These are phyloP conservation scores for Trametes punicea DNA, from an alignment of 768 basidiomycete species.

Conservation along the genomic window DNA sequence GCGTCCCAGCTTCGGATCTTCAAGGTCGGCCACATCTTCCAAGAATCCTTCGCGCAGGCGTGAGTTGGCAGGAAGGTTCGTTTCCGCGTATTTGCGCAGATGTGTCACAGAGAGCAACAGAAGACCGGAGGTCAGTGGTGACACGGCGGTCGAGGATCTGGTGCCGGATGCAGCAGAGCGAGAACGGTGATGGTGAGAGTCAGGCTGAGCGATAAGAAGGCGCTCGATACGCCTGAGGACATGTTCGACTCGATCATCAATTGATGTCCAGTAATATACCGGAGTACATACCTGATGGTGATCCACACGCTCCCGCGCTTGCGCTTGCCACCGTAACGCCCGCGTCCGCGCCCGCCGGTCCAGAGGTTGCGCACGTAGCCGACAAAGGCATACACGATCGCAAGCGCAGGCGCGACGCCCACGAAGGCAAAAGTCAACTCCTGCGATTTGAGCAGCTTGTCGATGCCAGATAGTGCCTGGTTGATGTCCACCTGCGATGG, in stretches of 20 bases:
- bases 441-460: conserved; percentile 90
- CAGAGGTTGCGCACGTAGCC: conserved; percentile 52
- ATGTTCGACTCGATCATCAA: no score
- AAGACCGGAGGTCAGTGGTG: conserved; percentile 67
- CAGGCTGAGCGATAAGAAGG: conserved; percentile 53
- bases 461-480: conserved; percentile 85
- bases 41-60: conserved; percentile 75
- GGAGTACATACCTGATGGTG: conserved; percentile 56
- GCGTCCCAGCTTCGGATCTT: conserved; percentile 64
- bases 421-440: conserved; percentile 97
- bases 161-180: conserved; percentile 6
- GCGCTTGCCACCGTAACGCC: conserved; percentile 56
- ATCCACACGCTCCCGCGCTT: conserved; percentile 60
- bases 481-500: conserved; percentile 79
- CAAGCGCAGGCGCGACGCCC: conserved; percentile 87
- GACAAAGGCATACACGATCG: conserved; percentile 67
- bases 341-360: conserved; percentile 45
- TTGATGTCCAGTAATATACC: neutral
- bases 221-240: conserved; percentile 61
- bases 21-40: conserved; percentile 80
- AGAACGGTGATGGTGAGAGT: conserved; percentile 19
- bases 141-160: conserved; percentile 30
- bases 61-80: conserved; percentile 52
- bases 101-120: conserved; percentile 68
- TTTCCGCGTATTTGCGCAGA: conserved; percentile 62